phyloP scores from a whole-genome alignment of 768 basidiomycete species.

The Cystofilobasidium macerans region DNA sequence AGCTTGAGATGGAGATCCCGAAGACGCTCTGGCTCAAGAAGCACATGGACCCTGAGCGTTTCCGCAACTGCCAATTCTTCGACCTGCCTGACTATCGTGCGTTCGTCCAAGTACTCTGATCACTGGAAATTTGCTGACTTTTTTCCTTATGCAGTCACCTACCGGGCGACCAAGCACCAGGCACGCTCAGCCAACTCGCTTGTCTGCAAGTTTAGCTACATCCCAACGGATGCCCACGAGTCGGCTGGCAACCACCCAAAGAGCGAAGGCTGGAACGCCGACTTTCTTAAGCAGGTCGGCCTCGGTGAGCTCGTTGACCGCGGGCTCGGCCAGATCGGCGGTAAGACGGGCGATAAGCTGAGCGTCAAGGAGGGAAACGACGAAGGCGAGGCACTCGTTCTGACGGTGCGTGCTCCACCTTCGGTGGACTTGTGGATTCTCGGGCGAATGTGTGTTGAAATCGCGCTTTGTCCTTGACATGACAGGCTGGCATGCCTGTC shows the following conservation, averaged over 20 bases:
- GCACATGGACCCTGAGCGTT: slow-evolving; percentile 61
- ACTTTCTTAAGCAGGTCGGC: slow-evolving; percentile 79
- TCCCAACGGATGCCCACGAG: slow-evolving; percentile 49
- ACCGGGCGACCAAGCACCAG: slow-evolving; percentile 65
- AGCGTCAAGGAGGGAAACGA: neutral
- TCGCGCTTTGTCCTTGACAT: neutral
- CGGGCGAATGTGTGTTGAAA: no score
- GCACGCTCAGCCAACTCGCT: slow-evolving; percentile 83
- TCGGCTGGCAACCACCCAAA: slow-evolving; percentile 40
- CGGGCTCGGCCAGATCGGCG: slow-evolving; percentile 66
- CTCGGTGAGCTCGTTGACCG: slow-evolving; percentile 57
- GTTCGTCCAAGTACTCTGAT: no score
- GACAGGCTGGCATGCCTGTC: slow-evolving; percentile 60
- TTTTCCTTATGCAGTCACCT: slow-evolving; percentile 49
- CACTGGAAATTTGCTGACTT: neutral
- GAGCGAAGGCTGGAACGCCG: slow-evolving; percentile 64
- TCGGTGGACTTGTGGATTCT: no score
- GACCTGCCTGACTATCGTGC: slow-evolving; percentile 69
- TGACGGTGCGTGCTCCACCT: slow-evolving; percentile 10
- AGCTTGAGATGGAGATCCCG: slow-evolving; percentile 90
- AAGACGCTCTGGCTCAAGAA: slow-evolving; percentile 95
- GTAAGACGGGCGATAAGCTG: slow-evolving; percentile 45
- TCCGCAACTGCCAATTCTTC: slow-evolving; percentile 44
- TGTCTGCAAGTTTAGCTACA: slow-evolving; percentile 90
- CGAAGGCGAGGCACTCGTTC: slow-evolving; percentile 14